Percentiles rank a stretch among this genome's conserved stretches.
These are phyloP conservation scores for Ascosphaera aggregata DNA, from an alignment of 2,329 filamentous ascomycete genomes.

Conservation along the genomic window DNA sequence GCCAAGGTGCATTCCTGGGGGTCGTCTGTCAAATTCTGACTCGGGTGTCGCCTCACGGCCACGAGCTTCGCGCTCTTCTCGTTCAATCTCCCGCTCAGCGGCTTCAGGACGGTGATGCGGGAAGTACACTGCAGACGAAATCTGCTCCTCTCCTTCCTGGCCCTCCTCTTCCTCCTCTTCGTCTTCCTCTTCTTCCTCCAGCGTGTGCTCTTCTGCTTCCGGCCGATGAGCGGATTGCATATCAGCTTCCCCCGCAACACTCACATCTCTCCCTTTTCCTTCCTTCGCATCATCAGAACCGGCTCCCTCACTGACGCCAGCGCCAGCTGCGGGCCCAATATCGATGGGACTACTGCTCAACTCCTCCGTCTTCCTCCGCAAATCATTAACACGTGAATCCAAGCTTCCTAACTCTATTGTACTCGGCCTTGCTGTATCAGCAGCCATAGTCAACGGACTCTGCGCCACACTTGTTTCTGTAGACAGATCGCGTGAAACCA, in stretches of 20 bases:
- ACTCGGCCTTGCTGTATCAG: neutral
- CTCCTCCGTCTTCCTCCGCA: neutral
- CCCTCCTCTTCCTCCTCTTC: slow-evolving; percentile 29
- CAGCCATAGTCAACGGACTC: neutral
- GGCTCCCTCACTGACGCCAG: neutral
- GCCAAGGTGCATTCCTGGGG: neutral
- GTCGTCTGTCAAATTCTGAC: neutral
- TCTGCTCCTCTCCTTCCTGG: slow-evolving; percentile 25
- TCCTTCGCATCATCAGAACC: neutral
- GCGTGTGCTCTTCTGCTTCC: neutral
- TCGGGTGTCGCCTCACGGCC: neutral
- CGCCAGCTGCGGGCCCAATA: neutral
- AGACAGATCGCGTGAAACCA: neutral
- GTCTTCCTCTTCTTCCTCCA: slow-evolving; percentile 21
- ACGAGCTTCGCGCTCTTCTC: neutral
- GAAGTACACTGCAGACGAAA: slow-evolving; percentile 40
- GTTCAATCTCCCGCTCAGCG: neutral
- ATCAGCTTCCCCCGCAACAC: neutral
- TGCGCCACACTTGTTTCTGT: neutral
- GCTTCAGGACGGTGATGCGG: slow-evolving; percentile 28
- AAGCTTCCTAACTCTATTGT: neutral
- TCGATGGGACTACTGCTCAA: neutral
- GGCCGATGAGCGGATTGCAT: neutral
- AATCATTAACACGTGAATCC: neutral
- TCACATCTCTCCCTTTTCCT: neutral